Evolutionary conservation across 2,329 filamentous ascomycete species (phyloP), one percentile per base, ranked within the genome.

Genomic region (Rachicladosporium sp.): DNA sequence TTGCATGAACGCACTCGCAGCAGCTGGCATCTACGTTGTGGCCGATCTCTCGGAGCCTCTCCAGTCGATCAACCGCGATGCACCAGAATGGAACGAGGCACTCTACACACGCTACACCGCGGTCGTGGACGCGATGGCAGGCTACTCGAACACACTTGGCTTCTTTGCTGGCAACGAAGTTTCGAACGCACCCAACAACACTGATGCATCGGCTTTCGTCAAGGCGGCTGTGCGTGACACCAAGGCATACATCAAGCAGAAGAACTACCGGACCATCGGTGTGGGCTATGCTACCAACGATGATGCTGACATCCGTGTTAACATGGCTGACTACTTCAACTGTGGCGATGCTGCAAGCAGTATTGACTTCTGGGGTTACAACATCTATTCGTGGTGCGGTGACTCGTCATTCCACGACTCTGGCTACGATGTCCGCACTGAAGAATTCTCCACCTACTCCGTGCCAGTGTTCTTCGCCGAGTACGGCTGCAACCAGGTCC

Each of bases 161-260:
- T 98, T 96, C 80, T 96, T 98, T 62, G 89, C 88, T 51, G 91
- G 91, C 60, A 98, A 98, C 67, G 91, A 98, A 68, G 91, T 98
- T 46, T 81, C 86, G 53, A 93, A 95, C 71, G 74, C 79, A 55
- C 71, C 72, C 51, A 88, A 80, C 73, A 95, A 94, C 75, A 96
- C 89, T 37, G 68, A 74, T 45, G 85, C 89, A 37, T 91, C 85
- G 46, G 87, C 89, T 50, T 98, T 82, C 62, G 91, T 98, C 66
- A 98, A 96, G 76, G 91, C 89, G 45, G 88, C 91, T 46, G 87
- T 96, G 48, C 88, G 91, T 58, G 91, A 98, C 64, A 87, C 77
- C 67, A 98, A 98, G 78, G 70, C 76, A 45, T 91, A 96, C 70
- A 94, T 98, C 73, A 82, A 81, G 69, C 56, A 68, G 46, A 81